A percentile compares a stretch with the other conserved stretches of the same genome.
These are phyloP conservation scores for Cryphonectria nitschkei DNA, from an alignment of 2,329 filamentous ascomycete species.

Conservation along the genomic window DNA sequence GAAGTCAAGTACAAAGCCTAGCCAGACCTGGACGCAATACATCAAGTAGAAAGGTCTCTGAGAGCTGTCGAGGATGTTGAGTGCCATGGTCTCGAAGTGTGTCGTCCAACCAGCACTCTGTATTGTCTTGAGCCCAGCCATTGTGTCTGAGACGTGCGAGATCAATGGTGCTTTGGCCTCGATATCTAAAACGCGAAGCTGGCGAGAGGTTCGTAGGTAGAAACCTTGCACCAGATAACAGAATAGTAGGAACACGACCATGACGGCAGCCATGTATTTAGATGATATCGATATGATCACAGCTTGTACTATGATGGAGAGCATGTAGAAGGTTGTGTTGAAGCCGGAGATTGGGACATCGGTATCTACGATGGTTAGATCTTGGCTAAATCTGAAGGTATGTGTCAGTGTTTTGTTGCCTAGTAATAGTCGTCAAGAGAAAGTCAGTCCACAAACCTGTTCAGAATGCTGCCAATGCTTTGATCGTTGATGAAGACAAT, in stretches of 20 bases:
- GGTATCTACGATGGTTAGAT: neutral
- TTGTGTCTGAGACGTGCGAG: conserved; percentile 49
- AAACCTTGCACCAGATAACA: conserved; percentile 40
- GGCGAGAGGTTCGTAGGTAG: conserved; percentile 48
- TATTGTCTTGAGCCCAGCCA: conserved; percentile 31
- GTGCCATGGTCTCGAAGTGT: neutral
- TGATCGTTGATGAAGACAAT: neutral
- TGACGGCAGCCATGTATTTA: neutral
- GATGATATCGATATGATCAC: neutral
- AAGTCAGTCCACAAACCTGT: neutral
- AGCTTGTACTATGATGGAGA: neutral
- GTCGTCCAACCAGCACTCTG: neutral
- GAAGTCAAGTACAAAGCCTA: conserved; percentile 52
- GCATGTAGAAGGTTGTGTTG: neutral
- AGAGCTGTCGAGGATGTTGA: conserved; percentile 47
- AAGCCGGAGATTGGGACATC: neutral
- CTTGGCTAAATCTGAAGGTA: neutral
- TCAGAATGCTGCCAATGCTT: neutral
- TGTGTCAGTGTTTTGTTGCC: neutral
- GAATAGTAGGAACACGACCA: neutral
- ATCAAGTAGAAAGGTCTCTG: conserved; percentile 57
- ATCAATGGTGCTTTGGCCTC: conserved; percentile 47
- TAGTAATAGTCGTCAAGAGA: too few species aligned
- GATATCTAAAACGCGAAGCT: conserved; percentile 46
- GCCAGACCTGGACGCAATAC: conserved; percentile 55